phyloP scores from a whole-genome alignment of 148 eudicot genomes.

The Rheum nobile region DNA sequence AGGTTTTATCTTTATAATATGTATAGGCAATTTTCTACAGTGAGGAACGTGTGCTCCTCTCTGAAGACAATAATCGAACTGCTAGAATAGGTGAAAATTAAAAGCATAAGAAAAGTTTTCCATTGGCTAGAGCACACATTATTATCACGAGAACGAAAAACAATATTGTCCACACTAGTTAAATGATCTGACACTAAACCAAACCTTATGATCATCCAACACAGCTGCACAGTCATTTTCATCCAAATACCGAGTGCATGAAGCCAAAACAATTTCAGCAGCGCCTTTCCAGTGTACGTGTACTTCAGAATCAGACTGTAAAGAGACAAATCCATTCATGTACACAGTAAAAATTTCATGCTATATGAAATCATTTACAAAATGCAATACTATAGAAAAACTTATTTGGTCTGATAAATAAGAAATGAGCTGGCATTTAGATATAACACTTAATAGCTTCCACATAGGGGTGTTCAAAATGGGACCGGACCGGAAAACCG shows the following conservation, averaged over 20 bases:
- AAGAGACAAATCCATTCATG: conserved; percentile 6
- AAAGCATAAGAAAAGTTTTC: background rate
- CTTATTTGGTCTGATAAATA: background rate
- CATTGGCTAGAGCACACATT: background rate
- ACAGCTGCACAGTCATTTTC: conserved; percentile 27
- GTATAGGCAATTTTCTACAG: background rate
- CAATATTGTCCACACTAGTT: background rate
- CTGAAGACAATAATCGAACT: background rate
- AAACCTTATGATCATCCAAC: conserved; percentile 63
- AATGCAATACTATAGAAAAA: background rate
- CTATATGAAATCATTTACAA: no score
- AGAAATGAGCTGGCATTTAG: background rate
- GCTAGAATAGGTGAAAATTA: background rate
- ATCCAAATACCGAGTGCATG: conserved; percentile 58
- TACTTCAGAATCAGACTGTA: conserved; percentile 43
- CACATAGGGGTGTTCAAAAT: no score
- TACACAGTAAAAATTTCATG: no score
- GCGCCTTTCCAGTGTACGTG: conserved; percentile 98
- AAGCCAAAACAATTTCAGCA: conserved; percentile 80
- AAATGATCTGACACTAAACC: conserved; percentile 1
- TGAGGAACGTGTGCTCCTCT: background rate
- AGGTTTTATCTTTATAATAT: background rate
- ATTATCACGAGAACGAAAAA: background rate
- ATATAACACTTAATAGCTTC: background rate
- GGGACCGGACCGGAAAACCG: no score